Conservation (phyloP, 192 early-diverging fungal species). For the Martensiomyces pterosporus region DNA sequence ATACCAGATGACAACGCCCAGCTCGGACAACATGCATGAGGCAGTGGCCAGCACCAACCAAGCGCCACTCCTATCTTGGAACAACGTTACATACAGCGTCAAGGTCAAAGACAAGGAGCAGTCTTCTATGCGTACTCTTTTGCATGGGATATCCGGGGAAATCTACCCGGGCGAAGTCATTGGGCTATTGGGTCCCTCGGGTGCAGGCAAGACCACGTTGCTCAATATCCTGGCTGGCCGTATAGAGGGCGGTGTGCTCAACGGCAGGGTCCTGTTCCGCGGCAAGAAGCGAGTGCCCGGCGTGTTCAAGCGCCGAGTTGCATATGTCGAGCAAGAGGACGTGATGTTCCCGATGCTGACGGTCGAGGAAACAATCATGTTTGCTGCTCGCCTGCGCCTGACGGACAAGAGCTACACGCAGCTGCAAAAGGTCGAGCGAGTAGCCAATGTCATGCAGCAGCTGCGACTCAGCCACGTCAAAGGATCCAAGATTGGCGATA, state of each 20-base stretch:
- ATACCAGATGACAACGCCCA: conserved; percentile 9
- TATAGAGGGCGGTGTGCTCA: conserved; percentile 61
- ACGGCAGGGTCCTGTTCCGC: conserved; percentile 76
- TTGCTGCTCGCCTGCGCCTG: conserved; percentile 81
- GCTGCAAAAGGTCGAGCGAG: conserved; percentile 64
- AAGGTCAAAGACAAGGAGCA: conserved; percentile 40
- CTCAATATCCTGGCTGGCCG: conserved; percentile 85
- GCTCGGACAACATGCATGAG: conserved; percentile 6
- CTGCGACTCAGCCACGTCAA: conserved; percentile 81
- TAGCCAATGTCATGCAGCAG: conserved; percentile 78
- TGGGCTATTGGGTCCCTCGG: conserved; percentile 90
- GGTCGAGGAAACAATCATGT: conserved; percentile 85
- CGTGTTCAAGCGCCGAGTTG: conserved; percentile 66
- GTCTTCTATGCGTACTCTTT: conserved; percentile 47
- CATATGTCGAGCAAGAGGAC: conserved; percentile 93
- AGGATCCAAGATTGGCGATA: conserved; percentile 72
- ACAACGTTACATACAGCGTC: conserved; percentile 43
- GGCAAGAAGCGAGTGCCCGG: conserved; percentile 61
- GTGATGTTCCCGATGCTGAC: conserved; percentile 80
- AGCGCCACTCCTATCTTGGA: conserved; percentile 41
- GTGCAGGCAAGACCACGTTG: conserved; percentile 90
- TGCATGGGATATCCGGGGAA: conserved; percentile 68
- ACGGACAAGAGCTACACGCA: conserved; percentile 61
- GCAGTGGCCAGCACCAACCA: neutral
- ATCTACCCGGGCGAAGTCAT: conserved; percentile 83